Conservation (phyloP, 176 grass and related monocot genomes). For the Lolium perenne region DNA sequence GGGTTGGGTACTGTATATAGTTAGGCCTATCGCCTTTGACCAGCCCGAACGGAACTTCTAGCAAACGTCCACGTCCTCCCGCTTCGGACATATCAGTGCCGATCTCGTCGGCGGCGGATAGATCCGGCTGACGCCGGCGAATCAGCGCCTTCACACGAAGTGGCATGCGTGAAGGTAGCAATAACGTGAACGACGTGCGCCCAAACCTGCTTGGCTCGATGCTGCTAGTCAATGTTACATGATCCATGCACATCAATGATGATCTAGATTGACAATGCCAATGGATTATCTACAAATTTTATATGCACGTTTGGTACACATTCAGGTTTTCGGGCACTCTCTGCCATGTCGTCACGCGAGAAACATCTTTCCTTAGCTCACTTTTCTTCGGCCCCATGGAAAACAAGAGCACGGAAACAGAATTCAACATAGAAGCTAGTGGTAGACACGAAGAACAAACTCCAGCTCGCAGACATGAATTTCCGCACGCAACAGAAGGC, state of each 20-base stretch:
- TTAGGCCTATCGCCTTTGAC: conserved; percentile 7
- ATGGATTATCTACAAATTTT: neutral
- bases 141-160: conserved; percentile 39
- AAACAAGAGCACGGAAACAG: too few relatives aligned
- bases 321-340: too few relatives aligned
- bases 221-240: neutral
- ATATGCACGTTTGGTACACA: too few relatives aligned
- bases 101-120: too few relatives aligned
- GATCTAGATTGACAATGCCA: neutral
- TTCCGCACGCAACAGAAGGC: too few relatives aligned
- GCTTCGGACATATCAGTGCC: too few relatives aligned
- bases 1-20: neutral
- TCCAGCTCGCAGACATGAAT: too few relatives aligned
- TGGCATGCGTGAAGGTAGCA: neutral
- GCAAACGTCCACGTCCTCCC: too few relatives aligned
- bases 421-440: too few relatives aligned
- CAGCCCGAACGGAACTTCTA: too few relatives aligned
- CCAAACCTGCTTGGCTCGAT: neutral
- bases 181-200: neutral
- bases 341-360: neutral
- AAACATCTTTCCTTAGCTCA: neutral
- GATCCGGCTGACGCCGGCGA: neutral
- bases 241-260: neutral
- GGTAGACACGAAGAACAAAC: too few relatives aligned
- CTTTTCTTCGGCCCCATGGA: too few relatives aligned